Conservation (phyloP, 106 monocot genomes). For the Amphibolis antarctica region DNA sequence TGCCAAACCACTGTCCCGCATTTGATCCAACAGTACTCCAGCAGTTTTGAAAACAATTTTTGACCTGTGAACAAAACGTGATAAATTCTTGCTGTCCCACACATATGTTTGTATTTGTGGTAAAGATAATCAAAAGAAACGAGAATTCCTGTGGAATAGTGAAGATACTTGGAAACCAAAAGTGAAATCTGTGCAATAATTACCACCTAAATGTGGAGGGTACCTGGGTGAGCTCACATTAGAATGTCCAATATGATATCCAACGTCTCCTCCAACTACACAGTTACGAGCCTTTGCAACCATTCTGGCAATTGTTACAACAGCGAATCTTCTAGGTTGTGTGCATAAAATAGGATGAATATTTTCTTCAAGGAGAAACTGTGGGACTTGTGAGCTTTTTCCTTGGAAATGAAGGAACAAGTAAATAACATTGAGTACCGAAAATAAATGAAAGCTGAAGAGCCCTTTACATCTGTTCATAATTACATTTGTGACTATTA, state of each 20-base stretch:
- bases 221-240: slow-evolving; percentile 36
- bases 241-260: slow-evolving; percentile 84
- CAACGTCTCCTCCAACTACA: slow-evolving; percentile 63
- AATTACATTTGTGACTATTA: too few relatives aligned
- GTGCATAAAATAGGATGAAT: slow-evolving; percentile 75
- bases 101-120: too few relatives aligned
- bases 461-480: too few relatives aligned
- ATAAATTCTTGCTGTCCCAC: too few relatives aligned
- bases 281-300: slow-evolving; percentile 51
- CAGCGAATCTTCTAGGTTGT: slow-evolving; percentile 82
- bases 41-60: slow-evolving; percentile 84
- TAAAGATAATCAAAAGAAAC: too few relatives aligned
- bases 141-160: too few relatives aligned
- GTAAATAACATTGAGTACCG: too few relatives aligned
- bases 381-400: slow-evolving; percentile 80
- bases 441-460: too few relatives aligned
- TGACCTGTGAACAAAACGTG: slow-evolving; percentile 28
- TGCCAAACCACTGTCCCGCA: slow-evolving; percentile 62
- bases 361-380: slow-evolving; percentile 75
- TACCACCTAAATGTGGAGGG: not conserved
- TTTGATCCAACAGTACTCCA: slow-evolving; percentile 77
- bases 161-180: not conserved
- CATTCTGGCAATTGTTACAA: slow-evolving; percentile 66
- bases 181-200: not conserved
- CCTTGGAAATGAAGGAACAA: slow-evolving; percentile 25